These are phyloP conservation scores for Asterella californica DNA, from an alignment of 225 moss, liverwort and hornwort genomes.

Conservation along the genomic window DNA sequence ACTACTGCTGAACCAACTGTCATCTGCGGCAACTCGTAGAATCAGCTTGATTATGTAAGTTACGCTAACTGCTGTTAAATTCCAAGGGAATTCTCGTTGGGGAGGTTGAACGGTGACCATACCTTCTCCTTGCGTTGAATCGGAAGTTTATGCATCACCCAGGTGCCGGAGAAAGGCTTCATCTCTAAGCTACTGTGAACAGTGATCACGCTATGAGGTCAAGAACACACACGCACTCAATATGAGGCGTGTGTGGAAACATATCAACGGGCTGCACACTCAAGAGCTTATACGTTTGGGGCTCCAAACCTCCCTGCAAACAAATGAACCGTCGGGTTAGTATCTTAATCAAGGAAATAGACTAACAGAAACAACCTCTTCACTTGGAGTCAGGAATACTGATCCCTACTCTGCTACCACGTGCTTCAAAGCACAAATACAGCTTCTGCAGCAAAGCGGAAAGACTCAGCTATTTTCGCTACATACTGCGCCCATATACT, in stretches of 20 bases:
- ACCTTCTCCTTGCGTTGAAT: neutral
- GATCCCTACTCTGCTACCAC: neutral
- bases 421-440: neutral
- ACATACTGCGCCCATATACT: neutral
- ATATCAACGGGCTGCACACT: constrained; percentile 90
- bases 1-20: neutral
- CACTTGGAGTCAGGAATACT: neutral
- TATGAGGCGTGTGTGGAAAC: constrained; percentile 98
- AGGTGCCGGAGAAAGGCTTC: neutral
- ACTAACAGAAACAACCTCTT: neutral
- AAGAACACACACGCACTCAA: constrained; percentile 75
- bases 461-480: neutral
- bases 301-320: constrained; percentile 30
- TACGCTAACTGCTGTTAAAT: neutral
- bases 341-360: neutral
- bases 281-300: constrained; percentile 53
- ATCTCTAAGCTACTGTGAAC: neutral
- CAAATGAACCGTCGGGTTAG: neutral
- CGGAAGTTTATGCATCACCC: neutral
- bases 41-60: neutral
- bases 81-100: neutral
- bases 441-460: neutral
- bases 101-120: neutral
- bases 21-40: neutral
- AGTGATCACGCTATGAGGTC: constrained; percentile 36